A percentile compares a stretch with the other conserved stretches of the same genome.
Conservation (phyloP, 2,329 filamentous ascomycete species). For the Shiraia bambusicola region DNA sequence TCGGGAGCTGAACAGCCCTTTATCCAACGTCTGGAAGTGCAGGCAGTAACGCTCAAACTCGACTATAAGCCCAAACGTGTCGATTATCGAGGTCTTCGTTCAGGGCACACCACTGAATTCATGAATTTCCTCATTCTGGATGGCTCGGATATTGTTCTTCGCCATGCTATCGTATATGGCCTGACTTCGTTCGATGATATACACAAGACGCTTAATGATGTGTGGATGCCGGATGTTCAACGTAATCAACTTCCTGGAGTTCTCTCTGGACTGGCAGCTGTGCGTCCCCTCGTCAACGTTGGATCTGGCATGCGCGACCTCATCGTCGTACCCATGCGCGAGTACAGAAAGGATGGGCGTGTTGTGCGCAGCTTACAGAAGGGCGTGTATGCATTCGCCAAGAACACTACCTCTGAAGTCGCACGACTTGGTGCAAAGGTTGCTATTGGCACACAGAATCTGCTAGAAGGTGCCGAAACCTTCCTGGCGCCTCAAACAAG, state of each 20-base stretch:
- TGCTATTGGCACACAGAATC: conserved; percentile 91
- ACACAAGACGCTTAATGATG: conserved; percentile 86
- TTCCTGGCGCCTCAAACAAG: conserved; percentile 57
- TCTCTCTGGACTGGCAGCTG: conserved; percentile 81
- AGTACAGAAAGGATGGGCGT: conserved; percentile 92
- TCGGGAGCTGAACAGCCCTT: conserved; percentile 71
- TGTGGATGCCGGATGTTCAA: conserved; percentile 94
- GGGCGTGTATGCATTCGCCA: conserved; percentile 84
- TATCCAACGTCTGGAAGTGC: conserved; percentile 84
- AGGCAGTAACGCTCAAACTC: conserved; percentile 77
- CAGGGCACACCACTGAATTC: conserved; percentile 92
- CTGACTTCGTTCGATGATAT: conserved; percentile 87
- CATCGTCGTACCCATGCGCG: conserved; percentile 83
- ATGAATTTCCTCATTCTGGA: conserved; percentile 98
- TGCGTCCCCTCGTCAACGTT: conserved; percentile 89
- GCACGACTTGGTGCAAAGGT: conserved; percentile 92
- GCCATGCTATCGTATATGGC: conserved; percentile 90
- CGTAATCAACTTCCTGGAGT: conserved; percentile 85
- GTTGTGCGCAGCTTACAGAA: conserved; percentile 90
- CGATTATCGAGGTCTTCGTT: conserved; percentile 88
- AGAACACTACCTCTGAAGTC: conserved; percentile 91
- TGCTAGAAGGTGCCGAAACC: conserved; percentile 83
- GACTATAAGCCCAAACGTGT: conserved; percentile 99
- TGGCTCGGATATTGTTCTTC: conserved; percentile 79
- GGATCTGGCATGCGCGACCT: conserved; percentile 84